These are phyloP conservation scores for Chalciporus sp. DNA, from an alignment of 1,284 basidiomycete species.

Conservation along the genomic window DNA sequence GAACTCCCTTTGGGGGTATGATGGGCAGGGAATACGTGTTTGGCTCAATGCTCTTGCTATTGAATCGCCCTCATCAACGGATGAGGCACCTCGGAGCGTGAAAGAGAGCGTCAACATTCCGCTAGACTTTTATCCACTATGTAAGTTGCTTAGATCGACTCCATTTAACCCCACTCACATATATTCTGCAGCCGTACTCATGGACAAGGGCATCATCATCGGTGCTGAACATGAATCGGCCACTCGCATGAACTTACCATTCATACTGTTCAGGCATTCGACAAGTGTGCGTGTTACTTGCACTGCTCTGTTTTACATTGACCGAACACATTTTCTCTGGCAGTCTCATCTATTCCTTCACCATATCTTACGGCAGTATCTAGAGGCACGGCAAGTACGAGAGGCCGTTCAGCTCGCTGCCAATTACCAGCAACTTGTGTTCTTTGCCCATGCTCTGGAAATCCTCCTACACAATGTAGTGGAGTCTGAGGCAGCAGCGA, in stretches of 20 bases:
- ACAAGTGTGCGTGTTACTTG: slow-evolving; percentile 68
- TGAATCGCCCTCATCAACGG: slow-evolving; percentile 53
- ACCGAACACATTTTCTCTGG: slow-evolving; percentile 3
- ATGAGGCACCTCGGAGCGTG: slow-evolving; percentile 63
- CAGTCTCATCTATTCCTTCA: slow-evolving; percentile 95
- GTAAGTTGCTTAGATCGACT: slow-evolving; percentile 51
- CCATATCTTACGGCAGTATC: slow-evolving; percentile 85
- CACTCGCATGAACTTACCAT: slow-evolving; percentile 78
- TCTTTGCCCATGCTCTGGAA: slow-evolving; percentile 93
- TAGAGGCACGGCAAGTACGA: slow-evolving; percentile 68
- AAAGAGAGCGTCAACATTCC: slow-evolving; percentile 92
- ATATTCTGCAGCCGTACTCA: slow-evolving; percentile 74
- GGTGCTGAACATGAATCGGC: slow-evolving; percentile 91
- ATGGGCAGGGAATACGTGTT: slow-evolving; percentile 85
- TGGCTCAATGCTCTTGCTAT: slow-evolving; percentile 97
- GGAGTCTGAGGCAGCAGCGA: slow-evolving; percentile 75
- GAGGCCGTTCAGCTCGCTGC: slow-evolving; percentile 87
- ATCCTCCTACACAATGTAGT: slow-evolving; percentile 92
- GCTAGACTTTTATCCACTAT: slow-evolving; percentile 94
- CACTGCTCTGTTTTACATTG: background rate
- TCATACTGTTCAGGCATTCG: slow-evolving; percentile 89
- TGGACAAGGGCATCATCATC: slow-evolving; percentile 99
- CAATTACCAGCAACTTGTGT: slow-evolving; percentile 87
- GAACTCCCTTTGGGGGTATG: slow-evolving; percentile 97
- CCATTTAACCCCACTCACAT: slow-evolving; percentile 5